A percentile compares a stretch with the other conserved stretches of the same genome.
phyloP scores from a whole-genome alignment of 2,329 filamentous ascomycete species.

The Dothideomycetidae sp. region DNA sequence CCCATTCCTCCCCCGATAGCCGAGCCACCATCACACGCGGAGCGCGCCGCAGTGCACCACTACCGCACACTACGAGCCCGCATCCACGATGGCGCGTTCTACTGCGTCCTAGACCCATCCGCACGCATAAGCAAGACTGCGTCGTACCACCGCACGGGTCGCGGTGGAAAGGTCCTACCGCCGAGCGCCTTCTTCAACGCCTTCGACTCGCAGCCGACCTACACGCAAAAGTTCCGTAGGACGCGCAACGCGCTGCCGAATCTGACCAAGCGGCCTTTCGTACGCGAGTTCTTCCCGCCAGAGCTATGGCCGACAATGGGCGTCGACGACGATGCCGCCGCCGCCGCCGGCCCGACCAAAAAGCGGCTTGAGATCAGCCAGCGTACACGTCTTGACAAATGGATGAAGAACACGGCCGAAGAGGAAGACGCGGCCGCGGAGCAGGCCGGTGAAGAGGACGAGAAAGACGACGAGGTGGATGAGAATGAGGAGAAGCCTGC shows the following conservation, averaged over 20 bases:
- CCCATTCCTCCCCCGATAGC: slow-evolving; percentile 23
- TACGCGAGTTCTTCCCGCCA: slow-evolving; percentile 43
- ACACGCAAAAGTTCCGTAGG: slow-evolving; percentile 41
- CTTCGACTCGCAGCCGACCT: slow-evolving; percentile 48
- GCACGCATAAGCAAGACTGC: slow-evolving; percentile 26
- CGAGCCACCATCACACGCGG: slow-evolving; percentile 27
- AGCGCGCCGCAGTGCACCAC: slow-evolving; percentile 34
- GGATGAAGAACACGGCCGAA: slow-evolving; percentile 21
- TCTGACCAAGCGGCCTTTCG: slow-evolving; percentile 38
- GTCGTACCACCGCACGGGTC: not conserved
- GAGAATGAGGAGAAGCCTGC: slow-evolving; percentile 35
- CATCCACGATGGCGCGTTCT: slow-evolving; percentile 46
- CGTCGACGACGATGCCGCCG: slow-evolving; percentile 26
- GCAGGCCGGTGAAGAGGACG: slow-evolving; percentile 27
- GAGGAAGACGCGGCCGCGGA: slow-evolving; percentile 25
- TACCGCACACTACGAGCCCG: slow-evolving; percentile 39
- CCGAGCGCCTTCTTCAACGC: slow-evolving; percentile 40
- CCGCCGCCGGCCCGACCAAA: slow-evolving; percentile 16
- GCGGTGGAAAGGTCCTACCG: slow-evolving; percentile 5
- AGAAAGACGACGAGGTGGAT: slow-evolving; percentile 22
- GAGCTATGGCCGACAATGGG: slow-evolving; percentile 42
- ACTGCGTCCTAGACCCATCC: slow-evolving; percentile 39
- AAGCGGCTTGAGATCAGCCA: slow-evolving; percentile 6
- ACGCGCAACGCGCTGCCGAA: slow-evolving; percentile 41
- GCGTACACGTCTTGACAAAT: slow-evolving; percentile 9